A percentile compares a stretch with the other conserved stretches of the same genome.
These are phyloP conservation scores for Tolypocladium tundrense DNA, from an alignment of 2,329 filamentous ascomycete genomes.

Conservation along the genomic window DNA sequence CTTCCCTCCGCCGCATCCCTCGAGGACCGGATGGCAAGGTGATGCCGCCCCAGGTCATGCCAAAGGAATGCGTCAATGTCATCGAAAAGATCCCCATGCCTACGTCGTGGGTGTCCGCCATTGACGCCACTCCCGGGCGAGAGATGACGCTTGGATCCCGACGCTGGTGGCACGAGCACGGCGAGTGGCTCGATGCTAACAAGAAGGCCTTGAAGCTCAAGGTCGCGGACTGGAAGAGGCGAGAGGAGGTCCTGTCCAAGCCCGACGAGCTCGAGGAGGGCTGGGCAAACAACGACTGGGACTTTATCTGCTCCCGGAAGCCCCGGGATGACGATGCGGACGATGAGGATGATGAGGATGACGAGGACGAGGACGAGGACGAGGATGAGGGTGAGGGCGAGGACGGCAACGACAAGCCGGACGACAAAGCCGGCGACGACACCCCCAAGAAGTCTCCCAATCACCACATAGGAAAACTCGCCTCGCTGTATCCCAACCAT, in stretches of 20 bases:
- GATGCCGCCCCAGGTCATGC: slow-evolving; percentile 9
- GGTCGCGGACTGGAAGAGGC: slow-evolving; percentile 9
- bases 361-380: not conserved
- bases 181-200: slow-evolving; percentile 8
- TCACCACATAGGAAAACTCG: not conserved
- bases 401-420: not conserved
- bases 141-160: slow-evolving; percentile 7
- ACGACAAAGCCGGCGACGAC: too few species aligned
- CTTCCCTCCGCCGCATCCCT: slow-evolving; percentile 1
- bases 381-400: not conserved
- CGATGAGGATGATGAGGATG: not conserved
- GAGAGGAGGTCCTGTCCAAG: slow-evolving; percentile 8
- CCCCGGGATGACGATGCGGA: not conserved
- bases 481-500: slow-evolving; percentile 9
- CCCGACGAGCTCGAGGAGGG: slow-evolving; percentile 3
- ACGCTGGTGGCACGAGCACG: slow-evolving; percentile 11
- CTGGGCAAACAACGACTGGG: slow-evolving; percentile 7
- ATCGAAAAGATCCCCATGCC: slow-evolving; percentile 8
- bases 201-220: slow-evolving; percentile 9
- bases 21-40: slow-evolving; percentile 7
- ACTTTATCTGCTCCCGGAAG: slow-evolving; percentile 9
- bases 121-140: slow-evolving; percentile 10
- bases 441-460: too few species aligned
- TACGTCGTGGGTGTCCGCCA: slow-evolving; percentile 2
- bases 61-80: slow-evolving; percentile 4